Percentiles rank a stretch among this genome's conserved stretches.
phyloP scores from a whole-genome alignment of 2,329 filamentous ascomycete species.

The Metarhizium guizhouense region DNA sequence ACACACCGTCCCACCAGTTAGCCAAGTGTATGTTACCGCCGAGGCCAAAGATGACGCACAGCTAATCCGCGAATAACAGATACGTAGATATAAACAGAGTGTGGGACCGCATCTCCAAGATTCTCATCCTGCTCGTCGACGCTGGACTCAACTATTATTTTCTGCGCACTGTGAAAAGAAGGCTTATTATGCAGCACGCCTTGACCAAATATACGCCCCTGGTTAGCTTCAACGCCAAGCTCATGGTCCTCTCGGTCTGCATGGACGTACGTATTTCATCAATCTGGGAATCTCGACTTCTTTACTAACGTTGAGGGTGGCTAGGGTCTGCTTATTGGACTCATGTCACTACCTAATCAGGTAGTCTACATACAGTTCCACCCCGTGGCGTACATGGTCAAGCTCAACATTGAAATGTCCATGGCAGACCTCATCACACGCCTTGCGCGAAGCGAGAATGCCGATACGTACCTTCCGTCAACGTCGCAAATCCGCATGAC shows the following conservation, averaged over 20 bases:
- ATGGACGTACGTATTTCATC: slow-evolving; percentile 31
- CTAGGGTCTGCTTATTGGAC: slow-evolving; percentile 20
- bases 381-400: slow-evolving; percentile 42
- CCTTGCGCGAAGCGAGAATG: slow-evolving; percentile 13
- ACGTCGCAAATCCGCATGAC: too few species aligned
- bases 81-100: slow-evolving; percentile 35
- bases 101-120: slow-evolving; percentile 45
- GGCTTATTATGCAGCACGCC: slow-evolving; percentile 34
- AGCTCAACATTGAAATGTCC: slow-evolving; percentile 44
- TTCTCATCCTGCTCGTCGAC: slow-evolving; percentile 41
- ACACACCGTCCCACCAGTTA: slow-evolving; percentile 13
- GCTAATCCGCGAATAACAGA: slow-evolving; percentile 8
- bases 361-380: slow-evolving; percentile 39
- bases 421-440: slow-evolving; percentile 43
- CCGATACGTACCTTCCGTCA: too few species aligned
- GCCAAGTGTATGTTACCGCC: too few species aligned
- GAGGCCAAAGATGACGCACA: too few species aligned
- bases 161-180: slow-evolving; percentile 33
- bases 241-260: slow-evolving; percentile 38
- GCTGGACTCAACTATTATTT: slow-evolving; percentile 45
- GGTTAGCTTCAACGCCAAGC: slow-evolving; percentile 38
- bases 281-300: background rate
- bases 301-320: background rate
- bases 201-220: slow-evolving; percentile 41
- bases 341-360: slow-evolving; percentile 24